A percentile compares a stretch with the other conserved stretches of the same genome.
These are phyloP conservation scores for Gracilaria gracilis DNA, from an alignment of 23 red algal genomes.

Conservation along the genomic window DNA sequence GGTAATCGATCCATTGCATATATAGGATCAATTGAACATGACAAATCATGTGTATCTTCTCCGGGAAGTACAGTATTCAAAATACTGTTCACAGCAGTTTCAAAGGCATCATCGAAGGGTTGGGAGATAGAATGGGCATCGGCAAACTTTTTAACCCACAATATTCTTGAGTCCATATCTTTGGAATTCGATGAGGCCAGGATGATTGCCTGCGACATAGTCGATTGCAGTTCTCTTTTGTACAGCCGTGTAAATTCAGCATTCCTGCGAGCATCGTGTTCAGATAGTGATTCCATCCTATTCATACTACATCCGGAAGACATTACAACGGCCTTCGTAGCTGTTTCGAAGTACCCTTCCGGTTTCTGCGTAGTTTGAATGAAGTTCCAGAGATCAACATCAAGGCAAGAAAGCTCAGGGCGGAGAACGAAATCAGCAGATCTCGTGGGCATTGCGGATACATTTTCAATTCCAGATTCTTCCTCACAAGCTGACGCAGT, in stretches of 20 bases:
- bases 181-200: background rate
- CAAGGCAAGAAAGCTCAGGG: slow-evolving; percentile 2
- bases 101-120: background rate
- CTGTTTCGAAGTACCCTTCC: background rate
- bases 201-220: background rate
- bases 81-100: background rate
- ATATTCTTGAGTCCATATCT: background rate
- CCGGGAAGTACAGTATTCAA: background rate
- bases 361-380: background rate
- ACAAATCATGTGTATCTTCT: background rate
- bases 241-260: background rate
- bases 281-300: background rate
- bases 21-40: slow-evolving; percentile 22
- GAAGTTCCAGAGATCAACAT: background rate
- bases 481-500: too few species aligned
- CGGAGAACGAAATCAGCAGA: background rate
- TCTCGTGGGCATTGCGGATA: background rate
- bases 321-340: background rate
- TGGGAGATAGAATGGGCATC: background rate
- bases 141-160: background rate
- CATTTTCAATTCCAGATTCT: background rate
- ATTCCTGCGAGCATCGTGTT: background rate
- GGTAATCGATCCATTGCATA: slow-evolving; percentile 32
- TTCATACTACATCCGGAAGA: background rate
- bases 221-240: background rate